Percentiles rank a stretch among this genome's conserved stretches.
These are phyloP conservation scores for Pelargonium citronellum DNA, from an alignment of 441 rosid genomes.

Conservation along the genomic window DNA sequence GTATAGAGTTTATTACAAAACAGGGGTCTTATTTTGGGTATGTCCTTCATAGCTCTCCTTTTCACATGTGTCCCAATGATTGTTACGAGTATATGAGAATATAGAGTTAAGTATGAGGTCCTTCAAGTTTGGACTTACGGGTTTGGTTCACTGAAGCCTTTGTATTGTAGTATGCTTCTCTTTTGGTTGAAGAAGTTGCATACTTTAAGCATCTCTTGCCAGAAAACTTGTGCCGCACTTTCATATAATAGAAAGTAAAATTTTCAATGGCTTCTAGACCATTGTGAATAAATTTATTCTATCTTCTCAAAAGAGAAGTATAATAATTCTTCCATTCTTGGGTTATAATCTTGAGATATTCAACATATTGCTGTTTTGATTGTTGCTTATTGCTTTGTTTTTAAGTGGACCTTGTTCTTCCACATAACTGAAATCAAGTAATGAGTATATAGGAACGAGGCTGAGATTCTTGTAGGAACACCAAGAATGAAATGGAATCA, in stretches of 20 bases:
- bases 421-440: too few relatives aligned
- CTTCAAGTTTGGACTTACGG: constrained; percentile 7
- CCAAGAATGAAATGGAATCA: too few relatives aligned
- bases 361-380: too few relatives aligned
- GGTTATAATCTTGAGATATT: neutral
- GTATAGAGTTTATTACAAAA: neutral
- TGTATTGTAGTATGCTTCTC: constrained; percentile 13
- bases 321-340: neutral
- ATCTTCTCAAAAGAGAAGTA: neutral
- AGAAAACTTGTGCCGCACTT: neutral
- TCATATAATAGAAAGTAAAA: neutral
- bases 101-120: neutral
- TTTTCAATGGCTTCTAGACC: neutral
- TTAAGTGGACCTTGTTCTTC: too few relatives aligned
- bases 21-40: constrained; percentile 9
- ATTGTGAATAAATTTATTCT: neutral
- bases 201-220: neutral
- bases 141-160: neutral
- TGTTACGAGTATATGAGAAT: constrained; percentile 1
- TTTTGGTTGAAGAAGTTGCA: constrained; percentile 11
- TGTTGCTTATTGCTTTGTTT: too few relatives aligned
- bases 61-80: neutral
- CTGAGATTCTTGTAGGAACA: too few relatives aligned
- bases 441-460: too few relatives aligned
- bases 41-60: constrained; percentile 13